A percentile compares a stretch with the other conserved stretches of the same genome.
Evolutionary conservation across 345 rosid species (phyloP).

Genomic region (Bruguiera parviflora): DNA sequence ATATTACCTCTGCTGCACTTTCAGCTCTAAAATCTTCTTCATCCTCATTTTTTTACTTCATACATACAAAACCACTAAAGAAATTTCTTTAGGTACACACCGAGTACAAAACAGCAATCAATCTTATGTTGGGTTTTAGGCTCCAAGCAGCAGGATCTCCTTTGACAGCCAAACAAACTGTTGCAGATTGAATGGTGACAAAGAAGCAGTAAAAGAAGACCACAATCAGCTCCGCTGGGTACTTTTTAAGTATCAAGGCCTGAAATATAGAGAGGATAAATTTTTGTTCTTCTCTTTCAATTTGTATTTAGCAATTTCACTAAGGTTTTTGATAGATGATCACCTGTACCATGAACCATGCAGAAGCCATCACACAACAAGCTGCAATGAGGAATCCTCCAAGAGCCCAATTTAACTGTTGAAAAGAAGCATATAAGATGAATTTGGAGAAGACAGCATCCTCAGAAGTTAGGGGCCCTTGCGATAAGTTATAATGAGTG

Average conservation of each 20-base stretch:
- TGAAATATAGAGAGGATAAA: slow-evolving; percentile 13
- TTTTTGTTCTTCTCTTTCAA: not conserved
- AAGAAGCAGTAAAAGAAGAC: slow-evolving; percentile 21
- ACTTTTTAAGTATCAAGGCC: slow-evolving; percentile 28
- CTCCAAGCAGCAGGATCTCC: slow-evolving; percentile 39
- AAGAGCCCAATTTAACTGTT: slow-evolving; percentile 41
- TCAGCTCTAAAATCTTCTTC: no score
- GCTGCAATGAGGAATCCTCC: slow-evolving; percentile 61
- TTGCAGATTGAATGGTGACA: slow-evolving; percentile 21
- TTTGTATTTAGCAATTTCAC: not conserved
- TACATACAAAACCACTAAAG: no score
- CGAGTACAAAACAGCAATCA: slow-evolving; percentile 26
- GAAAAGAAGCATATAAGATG: slow-evolving; percentile 25
- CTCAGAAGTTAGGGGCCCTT: slow-evolving; percentile 44
- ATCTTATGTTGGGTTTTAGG: slow-evolving; percentile 24
- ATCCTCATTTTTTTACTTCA: no score
- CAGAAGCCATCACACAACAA: slow-evolving; percentile 40
- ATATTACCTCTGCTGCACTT: no score
- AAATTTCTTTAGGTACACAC: slow-evolving; percentile 11
- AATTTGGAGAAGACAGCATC: not conserved
- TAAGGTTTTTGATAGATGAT: not conserved
- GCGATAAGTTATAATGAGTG: slow-evolving; percentile 58
- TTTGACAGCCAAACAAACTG: slow-evolving; percentile 26
- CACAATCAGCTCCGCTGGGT: slow-evolving; percentile 29
- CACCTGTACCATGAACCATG: slow-evolving; percentile 55